Evolutionary conservation across 1,284 basidiomycete species (phyloP).

Genomic region (Malassezia brasiliensis): DNA sequence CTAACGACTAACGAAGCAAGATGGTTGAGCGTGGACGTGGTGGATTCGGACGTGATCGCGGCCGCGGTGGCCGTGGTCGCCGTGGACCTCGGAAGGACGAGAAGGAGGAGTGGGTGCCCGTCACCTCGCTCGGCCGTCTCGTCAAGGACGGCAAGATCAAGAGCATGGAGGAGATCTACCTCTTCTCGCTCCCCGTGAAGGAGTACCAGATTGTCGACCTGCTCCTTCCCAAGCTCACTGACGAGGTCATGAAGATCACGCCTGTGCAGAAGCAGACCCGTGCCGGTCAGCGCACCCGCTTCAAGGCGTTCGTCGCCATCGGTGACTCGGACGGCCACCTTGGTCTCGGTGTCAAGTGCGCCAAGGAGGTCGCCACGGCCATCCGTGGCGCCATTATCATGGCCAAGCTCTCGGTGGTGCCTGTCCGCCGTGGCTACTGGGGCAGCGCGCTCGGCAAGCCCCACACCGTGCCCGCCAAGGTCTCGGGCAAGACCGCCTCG

Average conservation of each 20-base stretch:
- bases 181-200: conserved; percentile 83
- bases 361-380: conserved; percentile 98
- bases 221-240: conserved; percentile 48
- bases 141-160: conserved; percentile 99
- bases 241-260: conserved; percentile 99
- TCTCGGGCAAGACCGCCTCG: conserved; percentile 94
- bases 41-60: conserved; percentile 52
- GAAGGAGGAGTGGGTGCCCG: conserved; percentile 84
- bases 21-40: conserved; percentile 54
- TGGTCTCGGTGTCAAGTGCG: conserved; percentile 98
- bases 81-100: conserved; percentile 96
- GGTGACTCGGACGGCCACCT: conserved; percentile 93
- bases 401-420: conserved; percentile 86
- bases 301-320: conserved; percentile 99
- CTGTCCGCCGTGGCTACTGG: conserved; percentile 98
- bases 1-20: conserved; percentile 23
- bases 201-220: conserved; percentile 49
- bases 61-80: conserved; percentile 72
- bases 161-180: conserved; percentile 99
- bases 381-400: conserved; percentile 98
- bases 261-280: conserved; percentile 99
- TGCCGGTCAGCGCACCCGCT: conserved; percentile 97
- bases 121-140: conserved; percentile 97
- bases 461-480: conserved; percentile 97
- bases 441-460: conserved; percentile 73